phyloP scores from a whole-genome alignment of 306 rosid genomes.

The Boehmeria nivea region DNA sequence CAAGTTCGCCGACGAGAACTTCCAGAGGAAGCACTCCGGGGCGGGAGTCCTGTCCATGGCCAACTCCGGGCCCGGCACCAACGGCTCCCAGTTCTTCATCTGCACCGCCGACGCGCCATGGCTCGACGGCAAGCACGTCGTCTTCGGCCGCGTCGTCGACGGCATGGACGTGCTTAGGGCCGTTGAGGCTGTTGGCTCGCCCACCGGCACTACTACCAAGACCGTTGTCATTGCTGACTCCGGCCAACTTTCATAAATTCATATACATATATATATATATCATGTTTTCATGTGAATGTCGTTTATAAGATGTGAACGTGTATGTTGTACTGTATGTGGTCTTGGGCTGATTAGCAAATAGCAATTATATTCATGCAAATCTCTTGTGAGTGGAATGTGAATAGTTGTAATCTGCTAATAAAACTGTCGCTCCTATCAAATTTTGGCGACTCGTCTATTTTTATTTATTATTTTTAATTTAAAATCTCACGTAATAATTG shows the following conservation, averaged over 20 bases:
- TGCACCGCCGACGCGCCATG: constrained; percentile 73
- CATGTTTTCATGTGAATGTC: no score
- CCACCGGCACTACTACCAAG: constrained; percentile 52
- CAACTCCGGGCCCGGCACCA: constrained; percentile 75
- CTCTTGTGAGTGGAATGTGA: no score
- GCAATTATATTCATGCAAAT: no score
- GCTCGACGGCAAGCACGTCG: constrained; percentile 90
- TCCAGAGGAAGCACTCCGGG: constrained; percentile 78
- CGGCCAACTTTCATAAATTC: constrained; percentile 62
- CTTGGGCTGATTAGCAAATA: no score
- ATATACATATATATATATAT: no score
- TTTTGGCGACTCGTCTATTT: no score
- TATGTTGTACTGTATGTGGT: background rate
- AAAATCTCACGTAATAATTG: no score
- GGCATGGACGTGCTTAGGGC: constrained; percentile 57
- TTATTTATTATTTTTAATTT: no score
- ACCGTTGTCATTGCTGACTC: constrained; percentile 60
- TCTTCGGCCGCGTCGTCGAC: constrained; percentile 69
- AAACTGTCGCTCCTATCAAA: no score
- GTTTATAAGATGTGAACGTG: no score
- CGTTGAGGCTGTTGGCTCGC: constrained; percentile 62
- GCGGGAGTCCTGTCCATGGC: constrained; percentile 84
- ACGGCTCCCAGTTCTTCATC: constrained; percentile 90
- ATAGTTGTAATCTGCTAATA: no score
- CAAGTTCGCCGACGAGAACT: constrained; percentile 87